These are phyloP conservation scores for Phytophthora sp. DNA, from an alignment of 352 stramenopile species.

Conservation along the genomic window DNA sequence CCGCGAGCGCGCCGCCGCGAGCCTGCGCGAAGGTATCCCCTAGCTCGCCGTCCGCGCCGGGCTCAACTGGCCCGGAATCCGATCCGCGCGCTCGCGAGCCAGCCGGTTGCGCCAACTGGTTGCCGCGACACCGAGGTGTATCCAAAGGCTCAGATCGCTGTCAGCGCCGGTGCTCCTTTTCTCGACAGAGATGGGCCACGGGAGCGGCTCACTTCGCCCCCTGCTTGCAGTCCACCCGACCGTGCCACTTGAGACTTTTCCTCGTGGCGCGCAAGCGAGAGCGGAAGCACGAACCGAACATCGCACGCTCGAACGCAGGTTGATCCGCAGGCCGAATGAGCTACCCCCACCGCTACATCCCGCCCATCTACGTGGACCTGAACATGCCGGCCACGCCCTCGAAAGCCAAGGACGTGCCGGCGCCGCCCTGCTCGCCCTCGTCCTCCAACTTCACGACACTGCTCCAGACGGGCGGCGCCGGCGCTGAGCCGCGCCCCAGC, in stretches of 20 bases:
- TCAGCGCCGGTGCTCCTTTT: slow-evolving; percentile 25
- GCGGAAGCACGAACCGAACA: not conserved
- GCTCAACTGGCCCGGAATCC: slow-evolving; percentile 20
- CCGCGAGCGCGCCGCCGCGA: not conserved
- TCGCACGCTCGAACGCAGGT: slow-evolving; percentile 1
- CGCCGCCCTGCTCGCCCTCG: slow-evolving; percentile 17
- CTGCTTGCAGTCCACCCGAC: slow-evolving; percentile 14
- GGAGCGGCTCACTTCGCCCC: slow-evolving; percentile 15
- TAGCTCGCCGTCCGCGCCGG: slow-evolving; percentile 4
- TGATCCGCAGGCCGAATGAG: slow-evolving; percentile 27
- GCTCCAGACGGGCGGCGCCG: slow-evolving; percentile 17
- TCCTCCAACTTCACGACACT: slow-evolving; percentile 24
- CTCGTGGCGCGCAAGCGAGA: slow-evolving; percentile 20
- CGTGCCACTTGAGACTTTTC: slow-evolving; percentile 41
- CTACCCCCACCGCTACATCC: slow-evolving; percentile 43
- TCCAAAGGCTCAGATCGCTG: slow-evolving; percentile 40
- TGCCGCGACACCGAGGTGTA: slow-evolving; percentile 25
- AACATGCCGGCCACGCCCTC: slow-evolving; percentile 35
- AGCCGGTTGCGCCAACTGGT: slow-evolving; percentile 23
- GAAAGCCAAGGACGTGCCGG: slow-evolving; percentile 25
- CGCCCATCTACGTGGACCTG: slow-evolving; percentile 49
- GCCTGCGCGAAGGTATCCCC: slow-evolving; percentile 9
- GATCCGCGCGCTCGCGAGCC: slow-evolving; percentile 9
- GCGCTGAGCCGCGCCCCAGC: slow-evolving; percentile 31
- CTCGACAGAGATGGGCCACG: slow-evolving; percentile 21